A percentile compares a stretch with the other conserved stretches of the same genome.
Conservation (phyloP, 1,284 basidiomycete species). For the Boletus albobrunnescens region DNA sequence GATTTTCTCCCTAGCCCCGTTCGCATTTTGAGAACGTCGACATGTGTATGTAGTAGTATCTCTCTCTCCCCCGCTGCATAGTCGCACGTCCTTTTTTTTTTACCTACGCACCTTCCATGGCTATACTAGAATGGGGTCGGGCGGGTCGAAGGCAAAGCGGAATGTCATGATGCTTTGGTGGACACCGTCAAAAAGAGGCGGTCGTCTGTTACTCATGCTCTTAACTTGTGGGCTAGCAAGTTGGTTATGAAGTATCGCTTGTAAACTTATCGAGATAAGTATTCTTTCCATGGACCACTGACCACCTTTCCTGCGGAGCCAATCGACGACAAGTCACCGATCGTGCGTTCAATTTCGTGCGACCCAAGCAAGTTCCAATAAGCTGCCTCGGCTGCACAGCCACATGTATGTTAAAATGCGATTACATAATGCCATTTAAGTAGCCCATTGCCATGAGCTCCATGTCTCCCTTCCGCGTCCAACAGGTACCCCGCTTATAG, state of each 20-base stretch:
- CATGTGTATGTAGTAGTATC: conserved; percentile 25
- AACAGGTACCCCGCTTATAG: conserved; percentile 5
- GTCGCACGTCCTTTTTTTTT: conserved; percentile 3
- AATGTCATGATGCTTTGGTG: conserved; percentile 16
- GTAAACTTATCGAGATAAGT: too few relatives aligned
- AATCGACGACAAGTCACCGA: background rate
- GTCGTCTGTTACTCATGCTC: background rate
- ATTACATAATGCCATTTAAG: too few relatives aligned
- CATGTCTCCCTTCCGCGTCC: too few relatives aligned
- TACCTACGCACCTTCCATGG: conserved; percentile 12
- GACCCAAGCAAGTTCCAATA: background rate
- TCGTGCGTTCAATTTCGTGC: background rate
- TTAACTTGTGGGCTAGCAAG: too few relatives aligned
- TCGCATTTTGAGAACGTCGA: conserved; percentile 13
- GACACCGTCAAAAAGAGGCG: conserved; percentile 11
- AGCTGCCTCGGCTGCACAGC: too few relatives aligned
- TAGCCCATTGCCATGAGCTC: too few relatives aligned
- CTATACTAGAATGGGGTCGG: conserved; percentile 19
- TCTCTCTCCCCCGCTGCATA: conserved; percentile 10
- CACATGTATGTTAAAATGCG: too few relatives aligned
- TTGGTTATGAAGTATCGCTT: too few relatives aligned
- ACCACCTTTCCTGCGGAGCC: background rate
- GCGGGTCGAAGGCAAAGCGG: conserved; percentile 4
- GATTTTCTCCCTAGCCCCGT: conserved; percentile 4
- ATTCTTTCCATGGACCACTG: too few relatives aligned